Base-by-base conservation (phyloP, 176 grass and related monocot species). In the Aegilops umbellulata region DNA sequence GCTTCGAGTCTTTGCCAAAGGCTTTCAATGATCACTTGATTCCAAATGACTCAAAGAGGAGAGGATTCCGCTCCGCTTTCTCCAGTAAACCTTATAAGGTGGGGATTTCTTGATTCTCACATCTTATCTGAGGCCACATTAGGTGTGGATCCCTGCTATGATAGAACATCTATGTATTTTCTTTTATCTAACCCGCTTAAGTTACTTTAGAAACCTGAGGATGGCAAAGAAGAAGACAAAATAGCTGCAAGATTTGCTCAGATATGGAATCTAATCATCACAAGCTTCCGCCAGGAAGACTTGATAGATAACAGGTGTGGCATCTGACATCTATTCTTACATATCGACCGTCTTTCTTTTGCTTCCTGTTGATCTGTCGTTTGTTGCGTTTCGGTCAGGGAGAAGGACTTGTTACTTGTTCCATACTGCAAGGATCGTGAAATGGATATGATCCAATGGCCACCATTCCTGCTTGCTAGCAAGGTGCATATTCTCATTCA, bases 241-340 rank as follows among this genome's bases (percentile, higher is more conserved):
- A 70, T 90, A 74, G 89, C 85, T 65, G 93, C 93, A 78, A 88
- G 91, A 83, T 98, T 98, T 90, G 91, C 95, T 83, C 93, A 98
- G 74, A 95, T 98, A 72, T 98, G 95, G 95, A 98, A 98, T 83
- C 55, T 92, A 87, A 98, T 98, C 49, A 98, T 98, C 69, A 95
- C 95, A 81, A 98, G 95, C 69, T 98, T 95, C 47, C 88, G 95
- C 3, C 85, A 92, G 27, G 95, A 98, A 93, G 95, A 98, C 81
- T 79, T 98, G 64, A 92, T 98, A 90, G 88, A 86, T 72, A 75
- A 98, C 80, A 87, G 83, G 95, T 95, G 84, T 76, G 68, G 12
- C 20, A 44, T 81, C 69, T 27, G 25, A 65, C 29, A 78, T 77
- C 60, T 88, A 39, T 34, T 10, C 64, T 76, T 75, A 24, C 74